Base-by-base conservation (phyloP, 768 basidiomycete genomes). In the Boletus vermiculosoides region DNA sequence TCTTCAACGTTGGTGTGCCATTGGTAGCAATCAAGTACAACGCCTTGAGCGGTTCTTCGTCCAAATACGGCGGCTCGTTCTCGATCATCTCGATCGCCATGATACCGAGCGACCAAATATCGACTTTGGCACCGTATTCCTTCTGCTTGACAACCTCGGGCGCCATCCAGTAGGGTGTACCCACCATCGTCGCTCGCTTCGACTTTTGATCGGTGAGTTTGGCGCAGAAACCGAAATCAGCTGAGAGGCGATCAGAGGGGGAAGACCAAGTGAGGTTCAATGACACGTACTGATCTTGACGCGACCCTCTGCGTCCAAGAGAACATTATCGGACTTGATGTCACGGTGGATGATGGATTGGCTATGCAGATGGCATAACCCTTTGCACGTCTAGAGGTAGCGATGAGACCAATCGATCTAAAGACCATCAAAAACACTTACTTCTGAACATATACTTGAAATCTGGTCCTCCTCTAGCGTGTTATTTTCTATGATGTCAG, bases 21-120 rank as follows among this genome's bases (percentile, higher is more conserved):
- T 98, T 98, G 42, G 96, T 99, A 36, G 96, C 97, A 65, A 98
- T 97, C 58, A 97, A 76, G 73, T 98, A 97, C 45, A 98, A 75
- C 20, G 95, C 94, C 76, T 95, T 92, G 57, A 96, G 78, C 0
- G 94, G 94, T 66, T 98, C 94, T 69, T 98, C 94, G 62, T 96
- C 93, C 40, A 98, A 78, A 71, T 97, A 96, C 7, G 94, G 94
- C 2, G 94, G 94, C 73, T 97, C 94, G 66, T 93, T 94, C 73
- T 98, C 94, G 61, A 98, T 95, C 95, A 98, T 98, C 80, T 98
- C 93, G 58, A 98, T 98, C 5, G 94, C 94, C 94, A 97, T 95
- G 74, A 98, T 97, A 5, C 94, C 94, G 10, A 97, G 82, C 13
- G 92, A 94, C 94, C 94, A 97, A 50, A 97, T 93, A 65, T 96